Evolutionary conservation across 805 yeast species (phyloP).

Genomic region (Yamadazyma ubonensis): DNA sequence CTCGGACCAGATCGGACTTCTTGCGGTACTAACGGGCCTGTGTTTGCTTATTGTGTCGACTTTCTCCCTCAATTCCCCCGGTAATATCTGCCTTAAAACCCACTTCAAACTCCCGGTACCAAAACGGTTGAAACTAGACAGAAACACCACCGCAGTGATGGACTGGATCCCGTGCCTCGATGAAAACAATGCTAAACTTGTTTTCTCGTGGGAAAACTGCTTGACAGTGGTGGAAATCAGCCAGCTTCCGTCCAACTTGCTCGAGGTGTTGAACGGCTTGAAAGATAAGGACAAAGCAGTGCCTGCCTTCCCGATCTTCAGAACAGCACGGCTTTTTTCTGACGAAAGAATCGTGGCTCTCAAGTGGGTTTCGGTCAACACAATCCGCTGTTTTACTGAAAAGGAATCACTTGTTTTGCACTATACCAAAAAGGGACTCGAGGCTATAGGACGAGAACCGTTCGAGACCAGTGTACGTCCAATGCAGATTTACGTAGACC

Average conservation of each 20-base stretch:
- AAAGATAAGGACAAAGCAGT: conserved; percentile 39
- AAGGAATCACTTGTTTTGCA: not conserved
- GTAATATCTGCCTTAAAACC: conserved; percentile 32
- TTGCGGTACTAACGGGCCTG: conserved; percentile 57
- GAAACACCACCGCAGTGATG: conserved; percentile 26
- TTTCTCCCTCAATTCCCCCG: conserved; percentile 40
- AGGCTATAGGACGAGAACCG: conserved; percentile 2
- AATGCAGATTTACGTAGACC: conserved; percentile 4
- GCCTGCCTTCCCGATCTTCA: conserved; percentile 24
- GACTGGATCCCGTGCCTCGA: conserved; percentile 63
- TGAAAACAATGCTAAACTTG: conserved; percentile 45
- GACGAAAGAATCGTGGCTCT: conserved; percentile 23
- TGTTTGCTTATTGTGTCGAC: conserved; percentile 55
- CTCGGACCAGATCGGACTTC: conserved; percentile 56
- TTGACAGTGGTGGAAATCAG: conserved; percentile 49
- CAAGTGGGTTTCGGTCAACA: conserved; percentile 50
- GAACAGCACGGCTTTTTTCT: conserved; percentile 2
- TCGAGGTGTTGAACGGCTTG: conserved; percentile 25
- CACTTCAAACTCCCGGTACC: conserved; percentile 49
- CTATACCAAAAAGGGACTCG: conserved; percentile 1
- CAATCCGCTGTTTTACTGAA: conserved; percentile 21
- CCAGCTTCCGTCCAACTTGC: conserved; percentile 30
- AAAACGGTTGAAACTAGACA: not conserved
- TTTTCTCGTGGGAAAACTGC: conserved; percentile 67
- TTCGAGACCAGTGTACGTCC: not conserved